Base-by-base conservation (phyloP, 2,329 filamentous ascomycete species). In the Ceratocystis destructans region DNA sequence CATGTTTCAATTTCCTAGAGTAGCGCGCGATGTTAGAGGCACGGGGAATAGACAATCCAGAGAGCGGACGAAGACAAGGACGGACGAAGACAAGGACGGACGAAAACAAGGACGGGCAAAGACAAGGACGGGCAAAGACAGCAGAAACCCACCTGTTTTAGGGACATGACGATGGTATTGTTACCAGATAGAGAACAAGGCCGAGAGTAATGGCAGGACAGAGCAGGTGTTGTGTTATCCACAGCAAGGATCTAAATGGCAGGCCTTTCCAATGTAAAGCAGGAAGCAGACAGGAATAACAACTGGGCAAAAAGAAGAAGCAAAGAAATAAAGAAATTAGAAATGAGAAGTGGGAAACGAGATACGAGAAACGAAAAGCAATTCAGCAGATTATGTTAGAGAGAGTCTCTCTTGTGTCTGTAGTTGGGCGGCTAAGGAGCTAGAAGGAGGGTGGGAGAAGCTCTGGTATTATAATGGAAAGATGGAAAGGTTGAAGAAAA, bases 1-100 rank as follows among this genome's bases (percentile, higher is more conserved):
- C 94, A 99, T 62, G 90, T 96, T 79, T 97, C 93, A 77, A 99
- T 99, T 88, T 99, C 94, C 92, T 96, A 70, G 68, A 15, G 44
- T 7, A 12, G 41, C 62, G 25, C 8, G 2, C 17, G 2, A n/a
- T 64, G 59, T 64, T 64, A 64, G 64, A 22, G 37, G 28, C 28
- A 25, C 28, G n/a, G 20, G 5, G 7, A 33, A 25, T 15, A 25
- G 5, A 31, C 3, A 4, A 15, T 7, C 25, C 5, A 6, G 25
- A 12, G 31, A 15, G 53, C 22, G 53, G 46, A 12, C 28, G 15
- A 22, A 20, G n/a, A 41, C 12, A 37, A 7, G 41, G 44, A 10
- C 5, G 20, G 37, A 48, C 46, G 10, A 31, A 55, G 41, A 20
- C 22, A 20, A 1, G 8, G 64, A 22, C 8, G 22, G 15, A 10